Conservation (phyloP, 2,329 filamentous ascomycete species). For the Ceratocystis harringtonii region DNA sequence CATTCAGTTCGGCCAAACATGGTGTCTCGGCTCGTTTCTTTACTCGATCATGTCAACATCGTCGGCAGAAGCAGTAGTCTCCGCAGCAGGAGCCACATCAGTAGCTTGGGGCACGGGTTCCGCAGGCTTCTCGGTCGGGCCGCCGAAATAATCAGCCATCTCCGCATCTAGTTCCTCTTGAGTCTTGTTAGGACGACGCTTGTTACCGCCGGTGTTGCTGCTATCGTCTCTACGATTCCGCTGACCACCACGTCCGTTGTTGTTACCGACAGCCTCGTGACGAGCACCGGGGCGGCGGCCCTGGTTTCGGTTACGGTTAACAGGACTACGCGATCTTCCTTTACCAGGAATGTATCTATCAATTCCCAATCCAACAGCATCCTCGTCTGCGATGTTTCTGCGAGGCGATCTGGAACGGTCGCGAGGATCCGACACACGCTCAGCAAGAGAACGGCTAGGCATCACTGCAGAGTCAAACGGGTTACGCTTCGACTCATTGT, state of each 20-base stretch:
- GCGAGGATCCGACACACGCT: slow-evolving; percentile 44
- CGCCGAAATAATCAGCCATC: slow-evolving; percentile 84
- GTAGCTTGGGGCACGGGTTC: slow-evolving; percentile 17
- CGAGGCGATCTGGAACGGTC: slow-evolving; percentile 48
- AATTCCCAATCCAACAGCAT: slow-evolving; percentile 50
- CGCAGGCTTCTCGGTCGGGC: slow-evolving; percentile 19
- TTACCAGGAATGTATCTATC: slow-evolving; percentile 64
- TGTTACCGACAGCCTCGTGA: slow-evolving; percentile 27
- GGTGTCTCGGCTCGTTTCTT: slow-evolving; percentile 1
- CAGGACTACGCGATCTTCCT: slow-evolving; percentile 43
- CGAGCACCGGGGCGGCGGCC: slow-evolving; percentile 38
- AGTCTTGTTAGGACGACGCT: slow-evolving; percentile 61
- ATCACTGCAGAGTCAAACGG: slow-evolving; percentile 41
- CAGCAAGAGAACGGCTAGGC: slow-evolving; percentile 42
- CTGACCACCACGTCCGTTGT: slow-evolving; percentile 25
- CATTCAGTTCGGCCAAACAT: background rate
- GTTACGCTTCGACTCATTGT: slow-evolving; percentile 36
- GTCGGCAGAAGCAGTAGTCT: slow-evolving; percentile 26
- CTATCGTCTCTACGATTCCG: slow-evolving; percentile 19
- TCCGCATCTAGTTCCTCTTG: slow-evolving; percentile 89
- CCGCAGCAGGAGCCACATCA: background rate
- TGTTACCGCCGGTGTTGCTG: slow-evolving; percentile 28
- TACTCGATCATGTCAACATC: slow-evolving; percentile 61
- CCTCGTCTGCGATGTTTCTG: slow-evolving; percentile 35
- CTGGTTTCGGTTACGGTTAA: slow-evolving; percentile 21